Evolutionary conservation across 768 basidiomycete genomes (phyloP).

Genomic region (Tylopilus plumbeoviolaceoides): DNA sequence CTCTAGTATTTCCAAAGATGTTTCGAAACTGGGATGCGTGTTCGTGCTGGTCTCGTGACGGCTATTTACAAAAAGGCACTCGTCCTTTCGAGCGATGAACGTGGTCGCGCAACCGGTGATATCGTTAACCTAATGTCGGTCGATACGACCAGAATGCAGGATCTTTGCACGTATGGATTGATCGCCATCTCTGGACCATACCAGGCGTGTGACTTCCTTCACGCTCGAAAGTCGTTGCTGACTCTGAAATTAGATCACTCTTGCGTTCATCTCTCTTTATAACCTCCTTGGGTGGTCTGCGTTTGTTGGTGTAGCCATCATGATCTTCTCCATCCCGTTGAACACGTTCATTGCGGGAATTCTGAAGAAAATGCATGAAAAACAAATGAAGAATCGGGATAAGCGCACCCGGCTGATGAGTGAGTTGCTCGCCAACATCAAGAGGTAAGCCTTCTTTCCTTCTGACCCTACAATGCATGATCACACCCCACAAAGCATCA

Average conservation of each 20-base stretch:
- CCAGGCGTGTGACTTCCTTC: conserved; percentile 46
- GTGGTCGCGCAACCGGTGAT: conserved; percentile 78
- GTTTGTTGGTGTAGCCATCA: conserved; percentile 84
- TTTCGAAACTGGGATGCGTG: conserved; percentile 88
- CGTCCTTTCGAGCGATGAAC: conserved; percentile 81
- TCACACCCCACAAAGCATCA: conserved; percentile 54
- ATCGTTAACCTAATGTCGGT: conserved; percentile 95
- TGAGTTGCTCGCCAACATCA: conserved; percentile 90
- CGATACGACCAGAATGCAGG: conserved; percentile 74
- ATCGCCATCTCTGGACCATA: conserved; percentile 84
- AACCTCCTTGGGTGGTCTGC: conserved; percentile 88
- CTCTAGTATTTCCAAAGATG: conserved; percentile 79
- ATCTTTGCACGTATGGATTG: conserved; percentile 77
- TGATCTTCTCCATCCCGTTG: conserved; percentile 77
- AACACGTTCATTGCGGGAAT: conserved; percentile 69
- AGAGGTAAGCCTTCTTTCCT: conserved; percentile 44
- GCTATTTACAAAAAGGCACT: conserved; percentile 85
- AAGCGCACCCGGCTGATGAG: conserved; percentile 83
- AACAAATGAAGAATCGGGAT: conserved; percentile 94
- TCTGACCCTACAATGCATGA: neutral
- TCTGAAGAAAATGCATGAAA: conserved; percentile 72
- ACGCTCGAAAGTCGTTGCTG: neutral
- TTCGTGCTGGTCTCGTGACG: conserved; percentile 83
- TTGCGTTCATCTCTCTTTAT: conserved; percentile 90
- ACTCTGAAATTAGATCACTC: conserved; percentile 52